phyloP scores from a whole-genome alignment of 2,329 filamentous ascomycete genomes.

The Penicillium sp. region DNA sequence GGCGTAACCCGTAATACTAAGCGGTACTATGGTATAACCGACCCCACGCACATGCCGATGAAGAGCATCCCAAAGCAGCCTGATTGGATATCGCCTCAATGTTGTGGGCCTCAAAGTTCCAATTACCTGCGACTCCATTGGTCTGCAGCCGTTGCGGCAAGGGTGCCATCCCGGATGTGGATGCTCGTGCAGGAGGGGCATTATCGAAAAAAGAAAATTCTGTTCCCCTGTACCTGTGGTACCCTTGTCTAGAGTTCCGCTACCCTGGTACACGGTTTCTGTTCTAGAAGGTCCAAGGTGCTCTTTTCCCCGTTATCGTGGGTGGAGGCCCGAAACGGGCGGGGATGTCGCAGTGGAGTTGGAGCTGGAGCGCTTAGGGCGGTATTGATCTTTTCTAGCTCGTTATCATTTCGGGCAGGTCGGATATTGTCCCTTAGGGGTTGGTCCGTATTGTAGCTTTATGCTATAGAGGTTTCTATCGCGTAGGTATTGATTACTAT shows the following conservation, averaged over 20 bases:
- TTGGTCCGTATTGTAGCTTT: neutral
- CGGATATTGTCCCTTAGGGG: neutral
- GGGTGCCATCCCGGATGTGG: slow-evolving; percentile 21
- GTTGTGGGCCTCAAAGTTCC: slow-evolving; percentile 6
- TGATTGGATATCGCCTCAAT: slow-evolving; percentile 14
- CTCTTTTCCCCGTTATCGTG: neutral
- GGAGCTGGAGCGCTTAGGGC: neutral
- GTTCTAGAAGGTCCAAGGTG: neutral
- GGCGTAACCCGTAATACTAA: neutral
- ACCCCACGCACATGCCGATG: slow-evolving; percentile 18
- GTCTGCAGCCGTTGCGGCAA: slow-evolving; percentile 11
- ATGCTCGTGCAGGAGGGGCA: slow-evolving; percentile 18
- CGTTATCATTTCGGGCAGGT: neutral
- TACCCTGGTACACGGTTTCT: neutral
- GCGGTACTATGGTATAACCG: slow-evolving; percentile 1
- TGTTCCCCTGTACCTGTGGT: neutral
- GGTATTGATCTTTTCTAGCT: neutral
- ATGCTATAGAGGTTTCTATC: neutral
- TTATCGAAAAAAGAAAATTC: slow-evolving; percentile 3
- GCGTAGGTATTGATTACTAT: neutral
- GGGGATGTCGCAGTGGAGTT: neutral
- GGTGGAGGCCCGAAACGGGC: slow-evolving; percentile 9
- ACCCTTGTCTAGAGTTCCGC: neutral
- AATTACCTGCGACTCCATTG: slow-evolving; percentile 17
- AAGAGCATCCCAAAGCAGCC: slow-evolving; percentile 22